Percentiles rank a stretch among this genome's conserved stretches.
Evolutionary conservation across 805 yeast species (phyloP).

Genomic region (Sugiyamaella smithiae): DNA sequence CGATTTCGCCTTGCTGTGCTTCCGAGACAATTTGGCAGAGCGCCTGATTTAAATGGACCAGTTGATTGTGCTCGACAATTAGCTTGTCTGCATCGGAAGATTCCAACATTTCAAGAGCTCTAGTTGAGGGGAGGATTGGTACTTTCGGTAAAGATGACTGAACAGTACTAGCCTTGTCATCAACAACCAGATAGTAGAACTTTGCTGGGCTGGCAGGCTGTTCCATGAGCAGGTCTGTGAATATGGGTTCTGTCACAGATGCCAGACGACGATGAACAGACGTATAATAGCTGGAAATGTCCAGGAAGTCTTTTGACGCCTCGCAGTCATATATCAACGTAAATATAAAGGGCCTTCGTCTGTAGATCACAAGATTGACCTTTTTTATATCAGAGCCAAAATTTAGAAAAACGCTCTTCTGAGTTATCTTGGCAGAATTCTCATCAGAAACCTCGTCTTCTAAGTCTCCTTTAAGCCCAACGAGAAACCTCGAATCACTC

Average conservation of each 20-base stretch:
- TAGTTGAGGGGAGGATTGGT: constrained; percentile 18
- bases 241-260: constrained; percentile 27
- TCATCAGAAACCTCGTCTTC: constrained; percentile 16
- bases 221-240: constrained; percentile 18
- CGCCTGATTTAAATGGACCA: constrained; percentile 24
- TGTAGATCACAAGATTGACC: constrained; percentile 24
- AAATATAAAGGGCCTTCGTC: constrained; percentile 27
- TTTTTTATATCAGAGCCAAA: not conserved
- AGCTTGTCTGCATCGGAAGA: constrained; percentile 16
- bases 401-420: constrained; percentile 12
- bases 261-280: constrained; percentile 27
- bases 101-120: constrained; percentile 15
- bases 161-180: constrained; percentile 13
- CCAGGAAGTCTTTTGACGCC: constrained; percentile 1
- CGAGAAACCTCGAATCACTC: constrained; percentile 23
- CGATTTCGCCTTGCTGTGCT: constrained; percentile 16
- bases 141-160: constrained; percentile 26
- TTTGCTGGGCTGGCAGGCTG: constrained; percentile 7
- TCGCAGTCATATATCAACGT: constrained; percentile 19
- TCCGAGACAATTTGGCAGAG: constrained; percentile 13
- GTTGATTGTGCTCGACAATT: constrained; percentile 15
- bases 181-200: constrained; percentile 25
- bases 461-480: constrained; percentile 23
- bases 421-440: constrained; percentile 1
- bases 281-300: constrained; percentile 13